These are phyloP conservation scores for Anthostomella pinea DNA, from an alignment of 2,329 filamentous ascomycete species.

Conservation along the genomic window DNA sequence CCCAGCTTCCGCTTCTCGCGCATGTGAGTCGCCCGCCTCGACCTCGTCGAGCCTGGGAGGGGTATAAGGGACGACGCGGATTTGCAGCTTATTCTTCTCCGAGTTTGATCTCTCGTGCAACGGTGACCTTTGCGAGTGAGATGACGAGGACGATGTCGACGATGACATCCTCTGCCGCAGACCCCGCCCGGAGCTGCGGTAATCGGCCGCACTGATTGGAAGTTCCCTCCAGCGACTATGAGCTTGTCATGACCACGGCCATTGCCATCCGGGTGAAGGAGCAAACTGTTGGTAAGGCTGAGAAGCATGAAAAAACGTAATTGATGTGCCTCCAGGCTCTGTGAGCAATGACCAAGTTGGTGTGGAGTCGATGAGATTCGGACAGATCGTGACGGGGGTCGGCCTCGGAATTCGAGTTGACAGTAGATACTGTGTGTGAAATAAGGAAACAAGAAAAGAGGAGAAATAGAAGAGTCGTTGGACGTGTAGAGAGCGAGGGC, in stretches of 20 bases:
- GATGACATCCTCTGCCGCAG: slow-evolving; percentile 32
- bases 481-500: slow-evolving; percentile 12
- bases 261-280: slow-evolving; percentile 19
- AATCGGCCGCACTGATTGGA: slow-evolving; percentile 13
- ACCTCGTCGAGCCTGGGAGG: slow-evolving; percentile 39
- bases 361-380: slow-evolving; percentile 16
- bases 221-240: slow-evolving; percentile 12
- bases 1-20: slow-evolving; percentile 14
- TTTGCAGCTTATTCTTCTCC: slow-evolving; percentile 40
- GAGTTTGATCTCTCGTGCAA: slow-evolving; percentile 40
- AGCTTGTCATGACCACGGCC: slow-evolving; percentile 19
- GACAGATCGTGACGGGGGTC: slow-evolving; percentile 12
- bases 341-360: slow-evolving; percentile 10
- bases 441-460: slow-evolving; percentile 10
- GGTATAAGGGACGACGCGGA: slow-evolving; percentile 49
- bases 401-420: slow-evolving; percentile 14
- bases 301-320: slow-evolving; percentile 6
- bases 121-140: slow-evolving; percentile 28
- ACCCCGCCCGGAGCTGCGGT: slow-evolving; percentile 18
- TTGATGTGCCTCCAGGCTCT: background rate
- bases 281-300: slow-evolving; percentile 7
- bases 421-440: slow-evolving; percentile 8
- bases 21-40: slow-evolving; percentile 22
- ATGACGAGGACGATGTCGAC: slow-evolving; percentile 26
- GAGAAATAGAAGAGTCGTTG: slow-evolving; percentile 15